Conservation (phyloP, 192 early-diverging fungal genomes). For the Backusella mclennaniae region DNA sequence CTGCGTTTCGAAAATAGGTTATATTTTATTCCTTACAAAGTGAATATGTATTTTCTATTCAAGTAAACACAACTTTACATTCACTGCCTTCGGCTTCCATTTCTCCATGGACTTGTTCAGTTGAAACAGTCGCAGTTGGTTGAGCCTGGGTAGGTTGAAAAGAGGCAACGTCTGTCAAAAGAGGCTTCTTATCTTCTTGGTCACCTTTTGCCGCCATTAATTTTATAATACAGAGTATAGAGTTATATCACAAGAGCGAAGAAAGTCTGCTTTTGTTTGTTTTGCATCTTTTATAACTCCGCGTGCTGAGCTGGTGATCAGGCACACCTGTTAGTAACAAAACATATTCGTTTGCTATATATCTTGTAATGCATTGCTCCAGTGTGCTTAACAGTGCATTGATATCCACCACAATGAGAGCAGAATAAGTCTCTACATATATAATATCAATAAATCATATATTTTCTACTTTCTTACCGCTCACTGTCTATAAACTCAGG, state of each 20-base stretch:
- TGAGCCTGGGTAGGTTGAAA: background rate
- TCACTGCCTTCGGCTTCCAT: background rate
- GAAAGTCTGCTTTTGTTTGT: background rate
- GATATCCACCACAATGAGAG: background rate
- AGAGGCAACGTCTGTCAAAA: background rate
- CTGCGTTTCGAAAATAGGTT: background rate
- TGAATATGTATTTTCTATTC: background rate
- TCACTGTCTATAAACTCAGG: background rate
- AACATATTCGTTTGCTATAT: too few species aligned
- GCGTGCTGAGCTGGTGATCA: background rate
- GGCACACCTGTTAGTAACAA: background rate
- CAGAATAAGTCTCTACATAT: background rate
- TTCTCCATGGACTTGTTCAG: background rate
- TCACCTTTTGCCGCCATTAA: background rate
- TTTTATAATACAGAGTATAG: background rate
- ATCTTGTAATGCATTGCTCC: background rate
- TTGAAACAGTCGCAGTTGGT: background rate
- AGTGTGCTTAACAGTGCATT: background rate
- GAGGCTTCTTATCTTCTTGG: background rate
- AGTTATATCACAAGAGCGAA: background rate
- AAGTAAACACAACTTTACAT: constrained; percentile 1
- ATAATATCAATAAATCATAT: background rate
- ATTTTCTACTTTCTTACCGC: background rate
- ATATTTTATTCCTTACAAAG: background rate
- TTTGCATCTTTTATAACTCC: background rate